Evolutionary conservation across 1,284 basidiomycete species (phyloP), one percentile per base, ranked within the genome.

Genomic region (Xerocomus nothofagi): DNA sequence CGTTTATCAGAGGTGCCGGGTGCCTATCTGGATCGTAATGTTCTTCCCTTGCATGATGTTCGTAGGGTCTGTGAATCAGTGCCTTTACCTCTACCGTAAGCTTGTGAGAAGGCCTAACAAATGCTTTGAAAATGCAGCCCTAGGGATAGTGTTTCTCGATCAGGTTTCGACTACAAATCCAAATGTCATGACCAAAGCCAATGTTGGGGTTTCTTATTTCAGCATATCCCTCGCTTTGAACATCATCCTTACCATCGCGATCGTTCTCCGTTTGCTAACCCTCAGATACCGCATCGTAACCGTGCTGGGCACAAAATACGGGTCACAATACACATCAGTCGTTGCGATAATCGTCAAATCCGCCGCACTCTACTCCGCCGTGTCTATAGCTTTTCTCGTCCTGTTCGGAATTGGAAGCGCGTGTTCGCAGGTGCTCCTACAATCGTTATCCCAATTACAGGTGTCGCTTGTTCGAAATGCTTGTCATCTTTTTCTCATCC

Each of bases 311-410:
- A 26, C 42, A 10, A 36, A 26, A 30, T 42, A 58, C 17, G 55
- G 55, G 23, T 38, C 50, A 10, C 45, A 55, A 1, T 60, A 62
- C 33, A 60, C 59, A 3, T 62, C 61, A 0, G 6, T 65, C 5
- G 61, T 49, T 8, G 57, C 59, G 1, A 60, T 62, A 44, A 38
- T 51, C 17, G 18, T 62, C 37, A 60, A 62, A 43, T 64, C 59
- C 0, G 57, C 57, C 3, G 45, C 62, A 1, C 15, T 66, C 6
- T 62, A 66, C 32, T 64, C 63, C 12, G 2, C 40, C 1, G 5
- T 56, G 7, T 56, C 55, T 0, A 23, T 62, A 12, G 23, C 48
- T 3, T 60, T 66, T 21, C 51, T 66, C 3, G 24, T 47, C 24
- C 23, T 58, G 18, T 62, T 61, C 20, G 49, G 40, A n/a, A n/a